Base-by-base conservation (phyloP, 225 moss, liverwort and hornwort genomes). In the Rhytidiadelphus loreus region DNA sequence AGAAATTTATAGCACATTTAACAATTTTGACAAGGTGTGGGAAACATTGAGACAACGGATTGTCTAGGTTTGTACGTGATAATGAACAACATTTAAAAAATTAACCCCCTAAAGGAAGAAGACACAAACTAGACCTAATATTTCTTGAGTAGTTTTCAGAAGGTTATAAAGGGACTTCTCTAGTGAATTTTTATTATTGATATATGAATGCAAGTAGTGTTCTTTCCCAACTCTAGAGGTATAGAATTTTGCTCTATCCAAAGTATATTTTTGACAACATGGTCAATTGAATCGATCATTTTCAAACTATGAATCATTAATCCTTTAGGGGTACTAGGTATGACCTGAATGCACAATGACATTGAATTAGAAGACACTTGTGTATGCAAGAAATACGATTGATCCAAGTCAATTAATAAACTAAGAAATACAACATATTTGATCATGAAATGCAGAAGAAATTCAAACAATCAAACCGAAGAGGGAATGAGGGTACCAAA, bases 401-500 rank as follows among this genome's bases (percentile, higher is more conserved):
- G 4, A 82, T 2, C 33, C 44, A 75, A 14, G 37, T 68, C 4
- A 0, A 69, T 82, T 61, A 53, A 29, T 46, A 50, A 41, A 44
- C 3, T 5, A 2, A 56, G 5, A 91, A 88, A 58, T 60, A 82
- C 2, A 46, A 41, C 4, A 78, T n/a, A 48, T 69, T 16, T 41
- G 5, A 74, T 74, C 5, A 72, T 39, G 32, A 86, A 61, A 55
- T 66, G 19, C 3, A 79, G 2, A 13, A 33, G 23, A 80, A 85
- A 63, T 77, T 15, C 39, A 82, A 63, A 69, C 6, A 39, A 65
- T 65, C 23, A 46, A 9, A 83, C 13, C 4, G 7, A 90, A 29
- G 46, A 86, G 53, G 88, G 70, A 23, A 88, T 72, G 89, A 80
- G 53, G 70, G 24, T 91, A 94, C 94, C 91, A 86, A 88, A 83